Percentiles rank a stretch among this genome's conserved stretches.
Conservation (phyloP, 148 eudicot species). For the Euryodendron excelsum region DNA sequence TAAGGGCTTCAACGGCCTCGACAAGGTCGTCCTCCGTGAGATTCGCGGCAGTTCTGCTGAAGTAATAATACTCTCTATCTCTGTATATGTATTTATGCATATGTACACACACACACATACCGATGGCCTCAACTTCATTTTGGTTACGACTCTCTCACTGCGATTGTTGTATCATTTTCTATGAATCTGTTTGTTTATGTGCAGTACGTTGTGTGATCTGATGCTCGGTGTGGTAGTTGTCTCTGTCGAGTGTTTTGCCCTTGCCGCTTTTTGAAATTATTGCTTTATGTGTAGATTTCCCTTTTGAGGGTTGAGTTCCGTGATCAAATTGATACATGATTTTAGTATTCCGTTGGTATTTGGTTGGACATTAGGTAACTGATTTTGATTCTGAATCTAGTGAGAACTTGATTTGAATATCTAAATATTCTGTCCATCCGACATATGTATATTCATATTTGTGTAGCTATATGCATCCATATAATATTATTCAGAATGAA, state of each 20-base stretch:
- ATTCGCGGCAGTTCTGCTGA: slow-evolving; percentile 73
- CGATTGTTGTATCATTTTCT: neutral
- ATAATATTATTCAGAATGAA: neutral
- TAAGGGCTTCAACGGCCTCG: slow-evolving; percentile 74
- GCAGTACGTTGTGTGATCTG: slow-evolving; percentile 6
- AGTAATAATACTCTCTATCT: slow-evolving; percentile 33
- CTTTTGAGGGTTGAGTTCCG: neutral
- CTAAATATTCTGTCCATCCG: neutral
- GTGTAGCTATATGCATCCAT: neutral
- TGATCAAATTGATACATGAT: neutral
- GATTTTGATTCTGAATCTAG: neutral
- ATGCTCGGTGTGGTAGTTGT: neutral
- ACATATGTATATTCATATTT: no score
- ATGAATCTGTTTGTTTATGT: neutral
- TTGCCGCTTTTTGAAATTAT: neutral
- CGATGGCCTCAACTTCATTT: neutral
- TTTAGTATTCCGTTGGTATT: neutral
- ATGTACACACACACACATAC: no score
- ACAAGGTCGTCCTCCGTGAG: slow-evolving; percentile 74
- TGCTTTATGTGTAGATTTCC: neutral
- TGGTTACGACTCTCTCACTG: neutral
- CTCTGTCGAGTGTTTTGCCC: neutral
- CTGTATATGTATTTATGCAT: neutral
- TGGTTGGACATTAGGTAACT: neutral
- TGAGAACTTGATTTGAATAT: slow-evolving; percentile 13